These are phyloP conservation scores for Phialocephala subalpina DNA, from an alignment of 2,329 filamentous ascomycete species.

Conservation along the genomic window DNA sequence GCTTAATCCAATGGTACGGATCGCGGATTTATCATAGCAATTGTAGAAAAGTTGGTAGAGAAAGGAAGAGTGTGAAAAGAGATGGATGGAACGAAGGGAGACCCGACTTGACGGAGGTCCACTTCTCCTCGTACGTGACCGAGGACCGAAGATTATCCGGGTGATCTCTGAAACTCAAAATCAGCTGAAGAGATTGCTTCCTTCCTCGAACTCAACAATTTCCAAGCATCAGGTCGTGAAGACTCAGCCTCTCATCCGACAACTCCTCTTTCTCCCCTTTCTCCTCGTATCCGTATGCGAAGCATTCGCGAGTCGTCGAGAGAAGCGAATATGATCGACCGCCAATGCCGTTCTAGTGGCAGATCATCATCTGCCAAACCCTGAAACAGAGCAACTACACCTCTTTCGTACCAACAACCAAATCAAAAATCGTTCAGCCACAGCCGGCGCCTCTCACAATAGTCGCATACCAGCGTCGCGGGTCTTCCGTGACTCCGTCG, in stretches of 20 bases:
- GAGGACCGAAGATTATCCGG: no score
- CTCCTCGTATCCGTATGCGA: background rate
- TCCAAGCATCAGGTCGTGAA: background rate
- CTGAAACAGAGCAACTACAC: background rate
- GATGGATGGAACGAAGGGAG: no score
- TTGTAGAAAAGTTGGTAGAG: no score
- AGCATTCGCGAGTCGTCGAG: background rate
- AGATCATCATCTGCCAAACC: conserved; percentile 2
- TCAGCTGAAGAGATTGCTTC: no score
- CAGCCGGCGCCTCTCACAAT: background rate
- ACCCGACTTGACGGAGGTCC: no score
- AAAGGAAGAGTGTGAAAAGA: no score
- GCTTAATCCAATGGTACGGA: no score
- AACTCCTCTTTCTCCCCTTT: background rate
- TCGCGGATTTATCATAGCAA: no score
- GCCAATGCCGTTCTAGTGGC: background rate
- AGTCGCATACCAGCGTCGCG: background rate
- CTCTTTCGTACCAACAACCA: background rate
- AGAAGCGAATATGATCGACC: background rate
- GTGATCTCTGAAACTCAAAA: no score
- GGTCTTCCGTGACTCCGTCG: background rate
- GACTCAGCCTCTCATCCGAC: background rate
- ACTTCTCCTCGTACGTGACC: no score
- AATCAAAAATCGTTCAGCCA: background rate
- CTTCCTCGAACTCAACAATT: background rate